Base-by-base conservation (phyloP, 177 flowering plant species). In the Vitis hybrid region DNA sequence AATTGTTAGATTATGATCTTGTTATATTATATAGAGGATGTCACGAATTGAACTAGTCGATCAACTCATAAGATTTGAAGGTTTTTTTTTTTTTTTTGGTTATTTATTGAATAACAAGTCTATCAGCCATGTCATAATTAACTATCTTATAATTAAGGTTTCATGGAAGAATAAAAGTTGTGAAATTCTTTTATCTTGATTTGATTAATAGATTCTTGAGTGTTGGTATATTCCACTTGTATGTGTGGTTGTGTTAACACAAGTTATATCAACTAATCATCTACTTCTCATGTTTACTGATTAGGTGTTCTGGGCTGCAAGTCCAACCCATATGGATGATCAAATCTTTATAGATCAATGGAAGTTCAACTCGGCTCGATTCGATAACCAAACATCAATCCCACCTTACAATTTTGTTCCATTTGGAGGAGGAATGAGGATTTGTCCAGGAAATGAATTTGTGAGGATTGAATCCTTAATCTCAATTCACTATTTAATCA, bases 391-490 rank as follows among this genome's bases (percentile, higher is more conserved):
- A 55, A 60, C 76, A 49, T 52, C 78, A 1, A 11, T 68, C 20
- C 81, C 82, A 7, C 84, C 83, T 9, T 84, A 71, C 71, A 53
- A 68, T 60, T 81, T 59, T 59, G 74, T 81, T 4, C 78, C 87
- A 41, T 84, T 84, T 53, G 87, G 84, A 58, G 86, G 77, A 35
- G 83, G 87, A 3, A 27, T 73, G n/a, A 61, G 87, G 53, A 80
- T 79, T 3, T 81, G 87, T 49, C 87, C 84, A 0, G 87, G 87
- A 4, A 58, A 65, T 18, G 83, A 83, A 67, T 79, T 81, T 75
- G 82, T 81, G n/a, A 79, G 68, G 64, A 61, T 81, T 15, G 84
- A 77, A 67, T 81, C 76, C 18, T 63, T 83, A 11, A 61, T 68
- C 8, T 24, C 70, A 0, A 71, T 81, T 13, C 86, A 83, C 70